Base-by-base conservation (phyloP, 2,329 filamentous ascomycete genomes). In the Neofusicoccum parvum region DNA sequence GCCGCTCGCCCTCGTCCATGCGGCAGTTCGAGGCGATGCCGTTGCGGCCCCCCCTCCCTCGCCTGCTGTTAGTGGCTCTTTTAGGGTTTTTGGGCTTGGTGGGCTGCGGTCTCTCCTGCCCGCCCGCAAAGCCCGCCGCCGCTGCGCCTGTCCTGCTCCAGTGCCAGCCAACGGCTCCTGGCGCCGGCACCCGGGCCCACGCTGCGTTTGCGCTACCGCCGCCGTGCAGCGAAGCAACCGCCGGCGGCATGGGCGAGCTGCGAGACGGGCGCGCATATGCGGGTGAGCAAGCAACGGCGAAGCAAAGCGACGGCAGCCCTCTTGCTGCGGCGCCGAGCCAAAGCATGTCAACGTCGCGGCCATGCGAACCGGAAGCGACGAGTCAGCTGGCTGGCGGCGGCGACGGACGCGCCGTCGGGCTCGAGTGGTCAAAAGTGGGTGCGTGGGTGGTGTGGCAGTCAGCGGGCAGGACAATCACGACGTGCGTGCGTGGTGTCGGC, bases 11-110 rank as follows among this genome's bases (percentile, higher is more conserved):
- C 48, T 32, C 48, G 15, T 32, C 17, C 39, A 34, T 15, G 34
- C 54, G 56, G 56, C 56, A 60, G 7, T 48, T 48, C 32, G 56
- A 60, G 41, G 43, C 56, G 56, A 60, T 34, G n/a, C 56, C 27
- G 39, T 60, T n/a, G 14, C n/a, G 32, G 15, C 32, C 27, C 27
- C 27, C 27, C 27, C 27, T 7, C 27, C 27, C 27, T 32, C 27
- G 27, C 6, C 27, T 32, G 1, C 27, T 32, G 56, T 32, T n/a
- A 46, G 56, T 36, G 27, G n/a, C 56, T 32, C 17, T 60, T 48
- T 36, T 32, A 32, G 15, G 56, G 27, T 48, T 59, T 59, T 53
- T 53, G 23, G 49, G 49, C 20, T 41, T 34, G 37, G 37, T 27
- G 12, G 17, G 46, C 46, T 32, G 27, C 27, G 27, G 6, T 32